These are phyloP conservation scores for Pleurostoma richardsiae DNA, from an alignment of 2,329 filamentous ascomycete species.

Conservation along the genomic window DNA sequence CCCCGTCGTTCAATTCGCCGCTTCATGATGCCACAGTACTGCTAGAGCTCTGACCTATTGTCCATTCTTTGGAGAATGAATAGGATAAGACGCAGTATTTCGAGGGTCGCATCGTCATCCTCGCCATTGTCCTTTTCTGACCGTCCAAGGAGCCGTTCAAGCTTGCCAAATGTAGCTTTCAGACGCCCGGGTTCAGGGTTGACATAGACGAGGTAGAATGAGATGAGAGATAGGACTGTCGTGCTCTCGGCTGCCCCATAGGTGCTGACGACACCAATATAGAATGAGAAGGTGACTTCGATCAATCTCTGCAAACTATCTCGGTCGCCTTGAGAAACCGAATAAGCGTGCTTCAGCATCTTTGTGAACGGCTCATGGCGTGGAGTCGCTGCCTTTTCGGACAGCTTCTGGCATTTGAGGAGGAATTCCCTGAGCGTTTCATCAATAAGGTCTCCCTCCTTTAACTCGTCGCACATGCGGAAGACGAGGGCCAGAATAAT, in stretches of 20 bases:
- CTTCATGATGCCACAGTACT: not conserved
- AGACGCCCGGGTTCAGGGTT: not conserved
- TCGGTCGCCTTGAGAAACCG: not conserved
- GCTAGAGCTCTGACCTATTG: not conserved
- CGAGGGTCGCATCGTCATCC: not conserved
- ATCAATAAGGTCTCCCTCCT: not conserved
- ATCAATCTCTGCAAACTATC: not conserved
- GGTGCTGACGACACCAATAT: not conserved
- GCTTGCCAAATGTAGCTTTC: not conserved
- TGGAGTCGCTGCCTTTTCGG: not conserved
- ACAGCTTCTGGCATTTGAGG: not conserved
- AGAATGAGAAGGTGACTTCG: not conserved
- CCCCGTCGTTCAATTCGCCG: not conserved
- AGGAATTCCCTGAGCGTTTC: not conserved
- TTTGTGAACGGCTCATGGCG: not conserved
- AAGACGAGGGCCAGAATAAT: not conserved
- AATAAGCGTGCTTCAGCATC: not conserved
- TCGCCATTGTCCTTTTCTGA: not conserved
- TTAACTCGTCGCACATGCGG: not conserved
- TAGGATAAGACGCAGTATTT: not conserved
- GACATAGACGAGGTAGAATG: not conserved
- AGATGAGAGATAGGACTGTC: not conserved
- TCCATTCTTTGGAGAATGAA: not conserved
- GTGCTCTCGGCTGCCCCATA: not conserved
- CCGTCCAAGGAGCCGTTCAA: not conserved